Base-by-base conservation (phyloP, 106 monocot species). In the Platanthera zijinensis region DNA sequence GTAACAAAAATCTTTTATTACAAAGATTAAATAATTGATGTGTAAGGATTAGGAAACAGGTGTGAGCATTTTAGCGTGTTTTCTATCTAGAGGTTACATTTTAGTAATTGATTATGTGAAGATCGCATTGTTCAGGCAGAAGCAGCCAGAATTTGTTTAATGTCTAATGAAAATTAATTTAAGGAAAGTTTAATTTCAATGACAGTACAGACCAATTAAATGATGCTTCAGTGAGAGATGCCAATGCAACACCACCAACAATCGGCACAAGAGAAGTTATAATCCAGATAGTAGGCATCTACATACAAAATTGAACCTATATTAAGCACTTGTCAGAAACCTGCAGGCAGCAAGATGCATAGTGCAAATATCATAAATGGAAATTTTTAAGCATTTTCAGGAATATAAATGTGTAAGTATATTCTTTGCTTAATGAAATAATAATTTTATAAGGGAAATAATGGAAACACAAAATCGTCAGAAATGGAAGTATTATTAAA, bases 211-310 rank as follows among this genome's bases (percentile, higher is more conserved):
- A 85, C 87, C 90, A 90, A 57, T 90, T 90, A 78, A 88, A 87
- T 45, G 87, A 88, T 53, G 84, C 81, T 82, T 90, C 90, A 48
- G 90, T 90, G 68, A 90, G 66, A 22, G 90, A 90, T 73, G 90
- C 87, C 73, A 90, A 84, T 76, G 78, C 90, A 57, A 90, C 90
- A 82, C 90, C 90, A 75, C 90, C 84, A 67, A 90, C 87, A 84
- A 90, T 84, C 19, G 90, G 89, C 45, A 90, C 51, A 39, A 90
- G 83, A 73, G 90, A 90, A 72, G 67, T 19, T 19, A 90, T 51
- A 68, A 90, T 73, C 84, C 79, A 90, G 21, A 78, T 25, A 69
- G 84, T 75, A 52, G 90, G 90, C 28, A 80, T 32, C 90, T 90
- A 78, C 72, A 64, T 69, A 57, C 10, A 75, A 6, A 71, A 57